Conservation (phyloP, 139 green algal genomes). For the Spirogloea muscicola region DNA sequence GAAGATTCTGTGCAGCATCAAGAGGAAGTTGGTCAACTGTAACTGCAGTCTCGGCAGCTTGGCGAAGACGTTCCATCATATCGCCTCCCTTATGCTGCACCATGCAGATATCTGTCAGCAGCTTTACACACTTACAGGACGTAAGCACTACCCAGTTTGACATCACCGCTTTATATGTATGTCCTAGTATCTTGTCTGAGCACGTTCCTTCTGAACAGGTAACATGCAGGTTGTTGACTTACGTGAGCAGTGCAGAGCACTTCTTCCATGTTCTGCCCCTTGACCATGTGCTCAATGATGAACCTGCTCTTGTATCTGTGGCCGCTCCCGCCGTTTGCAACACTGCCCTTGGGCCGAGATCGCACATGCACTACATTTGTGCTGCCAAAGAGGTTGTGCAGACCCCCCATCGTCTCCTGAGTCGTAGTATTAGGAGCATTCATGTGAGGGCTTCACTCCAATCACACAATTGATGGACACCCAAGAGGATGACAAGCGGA, state of each 20-base stretch:
- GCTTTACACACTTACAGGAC: no score
- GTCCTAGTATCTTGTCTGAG: no score
- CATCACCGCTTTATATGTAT: neutral
- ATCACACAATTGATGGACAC: no score
- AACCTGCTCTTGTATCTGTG: constrained; percentile 5
- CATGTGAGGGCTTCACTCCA: no score
- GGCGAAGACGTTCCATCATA: constrained; percentile 30
- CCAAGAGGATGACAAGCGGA: no score
- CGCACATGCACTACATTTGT: constrained; percentile 53
- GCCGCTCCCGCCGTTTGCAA: no score
- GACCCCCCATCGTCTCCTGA: constrained; percentile 62
- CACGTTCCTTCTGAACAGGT: neutral
- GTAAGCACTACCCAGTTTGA: no score
- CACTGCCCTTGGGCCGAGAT: neutral
- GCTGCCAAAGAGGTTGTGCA: constrained; percentile 68
- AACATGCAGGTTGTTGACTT: constrained; percentile 3
- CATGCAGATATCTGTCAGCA: no score
- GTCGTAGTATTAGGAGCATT: no score
- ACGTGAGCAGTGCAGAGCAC: constrained; percentile 36
- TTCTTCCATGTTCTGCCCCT: constrained; percentile 32
- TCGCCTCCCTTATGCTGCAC: constrained; percentile 27
- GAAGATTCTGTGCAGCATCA: constrained; percentile 23
- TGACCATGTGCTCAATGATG: constrained; percentile 34
- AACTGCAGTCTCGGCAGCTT: constrained; percentile 27
- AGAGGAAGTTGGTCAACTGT: neutral